Base-by-base conservation (phyloP, 1,284 basidiomycete species). In the Cystobasidium sp. region DNA sequence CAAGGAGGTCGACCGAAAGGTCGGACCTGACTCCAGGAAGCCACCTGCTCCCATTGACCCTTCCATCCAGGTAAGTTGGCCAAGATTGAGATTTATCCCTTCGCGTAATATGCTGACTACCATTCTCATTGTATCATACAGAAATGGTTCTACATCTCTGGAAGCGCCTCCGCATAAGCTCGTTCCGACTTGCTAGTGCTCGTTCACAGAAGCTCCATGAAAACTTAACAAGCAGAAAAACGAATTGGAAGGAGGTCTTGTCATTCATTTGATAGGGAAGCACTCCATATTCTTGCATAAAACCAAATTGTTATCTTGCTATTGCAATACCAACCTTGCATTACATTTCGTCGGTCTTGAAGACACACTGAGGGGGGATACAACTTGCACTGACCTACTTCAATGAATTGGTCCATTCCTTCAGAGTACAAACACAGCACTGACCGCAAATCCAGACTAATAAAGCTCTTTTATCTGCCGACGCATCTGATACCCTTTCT, bases 31-130 rank as follows among this genome's bases (percentile, higher is more conserved):
- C 81, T 91, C 91, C 76, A 87, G 90, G 83, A 88, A 89, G 84
- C 88, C 93, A 65, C 87, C 94, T 78, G 93, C 88, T 70, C 89
- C 91, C 51, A 89, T 97, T 79, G 94, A 97, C 81, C 88, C 91
- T 76, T 91, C 93, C 66, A 59, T 59, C 56, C 56, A 59, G 56
- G 56, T 59, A 10, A 89, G 93, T 92, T n/a, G n/a, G n/a, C n/a
- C n/a, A n/a, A n/a, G n/a, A n/a, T n/a, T n/a, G n/a, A n/a, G n/a
- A n/a, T n/a, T n/a, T n/a, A n/a, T n/a, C n/a, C n/a, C n/a, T n/a
- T n/a, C n/a, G n/a, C n/a, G n/a, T n/a, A n/a, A n/a, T n/a, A n/a
- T n/a, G n/a, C n/a, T n/a, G n/a, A n/a, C n/a, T n/a, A n/a, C n/a
- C n/a, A n/a, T n/a, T n/a, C n/a, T n/a, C n/a, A n/a, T n/a, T n/a